Percentiles rank a stretch among this genome's conserved stretches.
Conservation (phyloP, 257 asterid species). For the Thymus mandschuricus region DNA sequence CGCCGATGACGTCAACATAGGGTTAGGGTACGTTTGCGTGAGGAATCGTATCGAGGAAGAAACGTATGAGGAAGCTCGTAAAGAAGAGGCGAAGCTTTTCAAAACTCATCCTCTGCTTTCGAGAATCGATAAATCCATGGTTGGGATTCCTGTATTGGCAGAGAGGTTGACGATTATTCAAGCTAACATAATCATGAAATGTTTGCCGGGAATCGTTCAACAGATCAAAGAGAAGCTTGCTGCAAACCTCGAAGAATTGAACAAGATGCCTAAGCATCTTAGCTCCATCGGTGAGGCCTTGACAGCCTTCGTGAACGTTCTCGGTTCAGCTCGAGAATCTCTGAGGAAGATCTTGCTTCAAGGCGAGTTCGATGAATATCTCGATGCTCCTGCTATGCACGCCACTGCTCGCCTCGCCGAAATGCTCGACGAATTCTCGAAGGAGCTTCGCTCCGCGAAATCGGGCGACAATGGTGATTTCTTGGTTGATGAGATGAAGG, state of each 20-base stretch:
- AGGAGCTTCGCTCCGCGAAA: slow-evolving; percentile 3
- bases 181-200: background rate
- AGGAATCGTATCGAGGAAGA: slow-evolving; percentile 35
- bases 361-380: slow-evolving; percentile 53
- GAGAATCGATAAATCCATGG: slow-evolving; percentile 36
- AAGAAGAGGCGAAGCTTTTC: slow-evolving; percentile 30
- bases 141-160: slow-evolving; percentile 43
- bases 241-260: background rate
- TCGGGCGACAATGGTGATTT: background rate
- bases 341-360: slow-evolving; percentile 40
- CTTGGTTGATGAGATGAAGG: slow-evolving; percentile 35
- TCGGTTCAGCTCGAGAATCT: slow-evolving; percentile 38
- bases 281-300: slow-evolving; percentile 34
- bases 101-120: slow-evolving; percentile 27
- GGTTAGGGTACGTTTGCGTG: slow-evolving; percentile 4
- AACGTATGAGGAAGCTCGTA: slow-evolving; percentile 39
- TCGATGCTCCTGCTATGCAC: slow-evolving; percentile 36
- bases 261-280: background rate
- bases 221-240: background rate
- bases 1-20: slow-evolving; percentile 12
- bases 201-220: slow-evolving; percentile 10
- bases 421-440: slow-evolving; percentile 28
- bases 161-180: slow-evolving; percentile 1
- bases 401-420: slow-evolving; percentile 35
- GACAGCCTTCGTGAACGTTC: slow-evolving; percentile 35